Base-by-base conservation (phyloP, 805 yeast species). In the Henningerozyma blattae region DNA sequence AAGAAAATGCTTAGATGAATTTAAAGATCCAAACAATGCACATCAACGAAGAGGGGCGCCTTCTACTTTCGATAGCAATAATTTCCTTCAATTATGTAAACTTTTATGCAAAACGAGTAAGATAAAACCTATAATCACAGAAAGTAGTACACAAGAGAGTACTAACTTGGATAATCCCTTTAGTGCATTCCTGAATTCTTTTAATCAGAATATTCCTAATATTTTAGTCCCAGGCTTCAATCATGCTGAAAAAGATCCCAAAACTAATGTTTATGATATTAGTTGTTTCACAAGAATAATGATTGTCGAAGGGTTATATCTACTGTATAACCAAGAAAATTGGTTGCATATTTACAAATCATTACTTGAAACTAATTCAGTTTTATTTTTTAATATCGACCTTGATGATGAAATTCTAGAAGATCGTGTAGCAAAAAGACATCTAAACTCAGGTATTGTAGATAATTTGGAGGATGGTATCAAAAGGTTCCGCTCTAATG, bases 31-130 rank as follows among this genome's bases (percentile, higher is more conserved):
- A 0, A 61, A 51, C 9, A 61, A 57, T 22, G 89, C 94, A 0
- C 57, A 73, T 20, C 52, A 58, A 18, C 63, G 83, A 40, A 66
- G 96, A 32, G 96, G 96, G 0, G 79, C 95, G 0, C 93, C 95
- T 2, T 72, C 66, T 44, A 86, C 96, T 0, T 89, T 87, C 58
- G 87, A 87, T 48, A 70, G 80, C 5, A 49, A 56, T 10, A 65
- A 57, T 37, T 56, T 47, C 36, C 32, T 45, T 10, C 46, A 49
- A 31, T 32, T 56, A 18, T 45, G 53, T 27, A 37, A 37, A 20
- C 28, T 43, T 4, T 29, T 53, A 12, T 41, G 47, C 13, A 34
- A 40, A 30, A 48, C 51, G 2, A 38, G 44, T 22, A 20, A 22
- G 7, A 31, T 47, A 7, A 38, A 32, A 22, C 52, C 57, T 3